Evolutionary conservation across 2,329 filamentous ascomycete species (phyloP).

Genomic region (Nemania diffusa): DNA sequence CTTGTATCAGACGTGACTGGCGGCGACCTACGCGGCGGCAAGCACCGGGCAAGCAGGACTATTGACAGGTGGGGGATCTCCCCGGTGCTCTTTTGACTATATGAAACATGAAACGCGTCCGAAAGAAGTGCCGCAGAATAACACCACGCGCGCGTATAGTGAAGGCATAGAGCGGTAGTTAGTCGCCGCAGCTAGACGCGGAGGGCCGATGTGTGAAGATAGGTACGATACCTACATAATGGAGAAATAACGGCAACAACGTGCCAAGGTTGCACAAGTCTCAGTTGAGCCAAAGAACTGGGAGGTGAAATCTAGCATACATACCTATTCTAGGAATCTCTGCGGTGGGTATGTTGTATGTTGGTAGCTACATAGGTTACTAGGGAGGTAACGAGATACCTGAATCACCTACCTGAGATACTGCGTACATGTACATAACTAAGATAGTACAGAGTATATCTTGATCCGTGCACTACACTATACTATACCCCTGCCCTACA

Average conservation of each 20-base stretch:
- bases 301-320: slow-evolving; percentile 5
- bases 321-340: too few relatives aligned
- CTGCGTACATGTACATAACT: not conserved
- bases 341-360: too few relatives aligned
- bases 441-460: not conserved
- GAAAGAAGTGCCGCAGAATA: not conserved
- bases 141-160: not conserved
- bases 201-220: slow-evolving; percentile 5
- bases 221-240: slow-evolving; percentile 3
- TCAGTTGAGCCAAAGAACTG: slow-evolving; percentile 24
- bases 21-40: slow-evolving; percentile 12
- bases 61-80: not conserved
- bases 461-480: not conserved
- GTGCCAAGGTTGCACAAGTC: slow-evolving; percentile 11
- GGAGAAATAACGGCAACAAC: slow-evolving; percentile 4
- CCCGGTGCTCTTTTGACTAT: not conserved
- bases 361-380: not conserved
- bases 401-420: not conserved
- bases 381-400: not conserved
- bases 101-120: slow-evolving; percentile 1
- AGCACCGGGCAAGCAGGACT: not conserved
- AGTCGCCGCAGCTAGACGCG: slow-evolving; percentile 15
- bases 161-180: not conserved
- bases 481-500: not conserved
- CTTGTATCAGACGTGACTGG: slow-evolving; percentile 12